A percentile compares a stretch with the other conserved stretches of the same genome.
Evolutionary conservation across 1,139 yeast genomes (phyloP).

Genomic region (Suhomyces guaymorum): DNA sequence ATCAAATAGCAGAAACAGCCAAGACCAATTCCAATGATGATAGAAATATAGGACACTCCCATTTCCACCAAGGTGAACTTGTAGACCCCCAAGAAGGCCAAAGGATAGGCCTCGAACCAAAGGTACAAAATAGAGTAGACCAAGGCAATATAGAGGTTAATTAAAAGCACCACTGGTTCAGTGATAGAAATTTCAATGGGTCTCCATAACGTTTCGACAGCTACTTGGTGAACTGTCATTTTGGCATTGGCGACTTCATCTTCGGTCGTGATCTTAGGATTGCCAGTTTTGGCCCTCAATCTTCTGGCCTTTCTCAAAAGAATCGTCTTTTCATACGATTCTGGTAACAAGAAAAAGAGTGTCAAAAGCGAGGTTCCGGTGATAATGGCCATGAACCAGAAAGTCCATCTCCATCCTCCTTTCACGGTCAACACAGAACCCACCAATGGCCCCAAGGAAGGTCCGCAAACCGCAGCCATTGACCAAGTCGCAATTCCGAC

Average conservation of each 20-base stretch:
- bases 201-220: constrained; percentile 48
- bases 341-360: constrained; percentile 33
- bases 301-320: constrained; percentile 36
- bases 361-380: constrained; percentile 29
- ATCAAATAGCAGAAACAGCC: constrained; percentile 35
- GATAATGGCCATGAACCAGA: constrained; percentile 37
- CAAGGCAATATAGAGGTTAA: constrained; percentile 52
- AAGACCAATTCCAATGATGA: constrained; percentile 49
- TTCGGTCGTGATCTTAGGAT: constrained; percentile 28
- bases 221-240: constrained; percentile 22
- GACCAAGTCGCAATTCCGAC: constrained; percentile 36
- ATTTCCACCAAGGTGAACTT: constrained; percentile 57
- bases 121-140: constrained; percentile 55
- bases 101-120: constrained; percentile 64
- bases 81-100: no score
- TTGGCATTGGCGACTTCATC: constrained; percentile 28
- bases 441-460: constrained; percentile 37
- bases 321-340: constrained; percentile 33
- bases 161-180: constrained; percentile 48
- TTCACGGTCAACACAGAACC: constrained; percentile 32
- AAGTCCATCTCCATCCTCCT: constrained; percentile 40
- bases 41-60: constrained; percentile 46
- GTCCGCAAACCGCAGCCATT: constrained; percentile 38
- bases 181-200: constrained; percentile 44
- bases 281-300: constrained; percentile 37